phyloP scores from a whole-genome alignment of 495 filamentous ascomycete species.

The Halenospora varia region DNA sequence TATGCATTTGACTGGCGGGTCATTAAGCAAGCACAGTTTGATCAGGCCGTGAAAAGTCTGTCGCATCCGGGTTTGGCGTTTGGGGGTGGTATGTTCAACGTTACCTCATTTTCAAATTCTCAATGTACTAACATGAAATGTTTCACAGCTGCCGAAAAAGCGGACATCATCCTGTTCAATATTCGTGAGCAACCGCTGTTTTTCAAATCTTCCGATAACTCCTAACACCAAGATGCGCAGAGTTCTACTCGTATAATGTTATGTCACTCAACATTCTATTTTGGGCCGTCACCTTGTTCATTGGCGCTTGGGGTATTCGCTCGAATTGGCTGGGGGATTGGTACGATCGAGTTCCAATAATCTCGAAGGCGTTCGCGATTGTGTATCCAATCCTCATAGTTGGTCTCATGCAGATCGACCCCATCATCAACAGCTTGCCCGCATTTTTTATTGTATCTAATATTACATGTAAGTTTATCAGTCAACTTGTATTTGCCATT shows the following conservation, averaged over 20 bases:
- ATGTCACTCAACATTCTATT: conserved; percentile 42
- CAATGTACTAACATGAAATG: no score
- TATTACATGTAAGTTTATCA: conserved; percentile 33
- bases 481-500: not conserved
- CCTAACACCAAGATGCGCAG: no score
- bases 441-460: conserved; percentile 38
- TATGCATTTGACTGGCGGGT: conserved; percentile 37
- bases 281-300: conserved; percentile 36
- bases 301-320: conserved; percentile 14
- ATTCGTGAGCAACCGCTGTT: conserved; percentile 35
- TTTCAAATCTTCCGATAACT: not conserved
- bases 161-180: conserved; percentile 43
- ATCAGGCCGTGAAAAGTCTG: conserved; percentile 31
- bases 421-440: conserved; percentile 24
- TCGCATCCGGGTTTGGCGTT: conserved; percentile 41
- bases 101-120: no score
- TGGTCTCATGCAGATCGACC: conserved; percentile 30
- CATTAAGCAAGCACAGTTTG: conserved; percentile 37
- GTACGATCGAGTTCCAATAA: conserved; percentile 26
- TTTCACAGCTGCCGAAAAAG: conserved; percentile 33
- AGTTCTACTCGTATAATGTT: conserved; percentile 47
- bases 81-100: no score
- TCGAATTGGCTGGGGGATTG: conserved; percentile 15
- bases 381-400: conserved; percentile 35
- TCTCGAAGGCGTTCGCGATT: conserved; percentile 33